Evolutionary conservation across 2,329 filamentous ascomycete species (phyloP).

Genomic region (Sarocladium kiliense): DNA sequence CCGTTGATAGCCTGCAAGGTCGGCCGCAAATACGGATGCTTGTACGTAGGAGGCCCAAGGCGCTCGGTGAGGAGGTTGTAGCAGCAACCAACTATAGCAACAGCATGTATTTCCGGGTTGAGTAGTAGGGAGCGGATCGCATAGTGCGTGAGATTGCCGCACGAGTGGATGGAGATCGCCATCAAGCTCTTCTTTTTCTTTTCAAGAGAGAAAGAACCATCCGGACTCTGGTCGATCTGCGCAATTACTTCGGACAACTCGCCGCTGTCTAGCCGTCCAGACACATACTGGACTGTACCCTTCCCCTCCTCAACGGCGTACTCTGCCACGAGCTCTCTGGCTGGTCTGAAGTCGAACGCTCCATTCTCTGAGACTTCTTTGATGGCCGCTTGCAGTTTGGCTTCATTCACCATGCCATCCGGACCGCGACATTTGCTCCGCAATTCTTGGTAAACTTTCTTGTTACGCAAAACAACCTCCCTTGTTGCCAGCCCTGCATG

Average conservation of each 20-base stretch:
- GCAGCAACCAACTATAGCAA: conserved; percentile 95
- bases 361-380: conserved; percentile 26
- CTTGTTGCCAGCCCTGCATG: conserved; percentile 70
- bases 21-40: conserved; percentile 71
- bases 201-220: conserved; percentile 10
- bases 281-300: conserved; percentile 71
- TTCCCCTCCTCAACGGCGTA: conserved; percentile 56
- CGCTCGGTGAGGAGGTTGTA: conserved; percentile 95
- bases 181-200: conserved; percentile 53
- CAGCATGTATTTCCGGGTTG: conserved; percentile 79
- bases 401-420: conserved; percentile 34
- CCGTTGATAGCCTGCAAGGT: conserved; percentile 61
- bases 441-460: conserved; percentile 58
- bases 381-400: conserved; percentile 26
- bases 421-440: conserved; percentile 39
- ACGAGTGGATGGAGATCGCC: conserved; percentile 94
- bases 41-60: conserved; percentile 80
- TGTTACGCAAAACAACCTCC: conserved; percentile 71
- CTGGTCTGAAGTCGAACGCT: conserved; percentile 36
- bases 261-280: conserved; percentile 68
- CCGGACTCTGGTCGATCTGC: conserved; percentile 40
- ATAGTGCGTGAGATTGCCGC: conserved; percentile 94
- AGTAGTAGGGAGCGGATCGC: conserved; percentile 80
- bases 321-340: conserved; percentile 40
- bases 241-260: conserved; percentile 64